These are phyloP conservation scores for Hibiscus trionum DNA, from an alignment of 345 rosid species.

Conservation along the genomic window DNA sequence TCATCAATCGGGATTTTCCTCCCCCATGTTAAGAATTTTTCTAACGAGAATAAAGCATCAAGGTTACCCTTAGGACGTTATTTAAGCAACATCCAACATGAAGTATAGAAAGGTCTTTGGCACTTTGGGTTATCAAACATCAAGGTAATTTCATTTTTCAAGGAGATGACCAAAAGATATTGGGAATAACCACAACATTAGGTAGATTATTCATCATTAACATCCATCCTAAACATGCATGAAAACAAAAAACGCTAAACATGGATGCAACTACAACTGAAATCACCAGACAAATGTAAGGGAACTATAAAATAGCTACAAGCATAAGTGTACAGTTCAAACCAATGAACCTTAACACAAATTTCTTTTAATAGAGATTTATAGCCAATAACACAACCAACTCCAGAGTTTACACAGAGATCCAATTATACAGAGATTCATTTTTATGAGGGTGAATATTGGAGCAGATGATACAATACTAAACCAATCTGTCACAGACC, in stretches of 20 bases:
- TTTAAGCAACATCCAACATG: neutral
- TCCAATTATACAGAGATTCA: neutral
- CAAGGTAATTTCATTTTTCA: neutral
- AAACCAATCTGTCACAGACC: slow-evolving; percentile 6
- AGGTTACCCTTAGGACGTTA: neutral
- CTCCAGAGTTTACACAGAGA: neutral
- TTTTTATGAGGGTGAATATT: neutral
- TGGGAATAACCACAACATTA: neutral
- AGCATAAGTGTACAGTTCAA: neutral
- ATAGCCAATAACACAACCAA: neutral
- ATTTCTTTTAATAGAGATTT: neutral
- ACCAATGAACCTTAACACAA: neutral
- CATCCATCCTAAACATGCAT: slow-evolving; percentile 1
- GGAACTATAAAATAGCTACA: neutral
- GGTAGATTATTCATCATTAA: neutral
- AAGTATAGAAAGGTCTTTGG: neutral
- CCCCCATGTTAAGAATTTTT: neutral
- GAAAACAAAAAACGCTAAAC: neutral
- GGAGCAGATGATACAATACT: slow-evolving; percentile 1
- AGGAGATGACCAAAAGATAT: neutral
- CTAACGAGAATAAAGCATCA: neutral
- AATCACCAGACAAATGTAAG: neutral
- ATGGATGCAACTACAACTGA: neutral
- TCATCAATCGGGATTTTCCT: neutral
- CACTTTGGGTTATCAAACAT: neutral